Evolutionary conservation across 495 filamentous ascomycete genomes (phyloP).

Genomic region (Pyronema domesticum): DNA sequence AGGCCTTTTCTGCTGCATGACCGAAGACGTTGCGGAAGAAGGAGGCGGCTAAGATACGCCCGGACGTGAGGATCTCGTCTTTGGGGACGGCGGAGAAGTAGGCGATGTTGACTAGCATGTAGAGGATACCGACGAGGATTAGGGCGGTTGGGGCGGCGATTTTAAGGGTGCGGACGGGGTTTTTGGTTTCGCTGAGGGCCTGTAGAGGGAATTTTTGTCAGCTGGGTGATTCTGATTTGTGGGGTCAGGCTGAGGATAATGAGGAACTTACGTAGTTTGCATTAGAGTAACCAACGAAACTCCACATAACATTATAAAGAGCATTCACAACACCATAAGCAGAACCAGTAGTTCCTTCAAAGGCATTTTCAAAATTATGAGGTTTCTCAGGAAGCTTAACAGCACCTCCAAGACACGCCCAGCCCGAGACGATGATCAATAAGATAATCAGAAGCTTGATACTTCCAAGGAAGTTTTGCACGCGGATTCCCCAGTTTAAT

Average conservation of each 20-base stretch:
- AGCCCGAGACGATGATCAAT: slow-evolving; percentile 30
- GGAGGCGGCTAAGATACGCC: slow-evolving; percentile 3
- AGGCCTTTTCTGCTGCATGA: slow-evolving; percentile 33
- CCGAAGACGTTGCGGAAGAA: slow-evolving; percentile 6
- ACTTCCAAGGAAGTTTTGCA: slow-evolving; percentile 49
- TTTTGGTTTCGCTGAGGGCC: slow-evolving; percentile 39
- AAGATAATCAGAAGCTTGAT: slow-evolving; percentile 55
- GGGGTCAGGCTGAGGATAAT: not conserved
- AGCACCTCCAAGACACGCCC: slow-evolving; percentile 35
- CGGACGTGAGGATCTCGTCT: slow-evolving; percentile 14
- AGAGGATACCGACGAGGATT: slow-evolving; percentile 41
- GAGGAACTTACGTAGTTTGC: slow-evolving; percentile 47
- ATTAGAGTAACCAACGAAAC: slow-evolving; percentile 36
- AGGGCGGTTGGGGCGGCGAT: slow-evolving; percentile 47
- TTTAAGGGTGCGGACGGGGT: slow-evolving; percentile 44
- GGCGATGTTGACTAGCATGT: slow-evolving; percentile 53
- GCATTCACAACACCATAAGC: slow-evolving; percentile 33
- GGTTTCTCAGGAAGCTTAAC: slow-evolving; percentile 34
- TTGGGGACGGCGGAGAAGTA: slow-evolving; percentile 40
- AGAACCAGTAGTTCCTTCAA: slow-evolving; percentile 28
- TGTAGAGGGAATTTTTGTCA: not conserved
- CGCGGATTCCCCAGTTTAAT: slow-evolving; percentile 42
- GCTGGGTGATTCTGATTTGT: slow-evolving; percentile 1
- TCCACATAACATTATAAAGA: slow-evolving; percentile 34
- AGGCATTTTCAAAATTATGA: slow-evolving; percentile 37